Conservation (phyloP, 257 asterid genomes). For the Nicotiana otophora region DNA sequence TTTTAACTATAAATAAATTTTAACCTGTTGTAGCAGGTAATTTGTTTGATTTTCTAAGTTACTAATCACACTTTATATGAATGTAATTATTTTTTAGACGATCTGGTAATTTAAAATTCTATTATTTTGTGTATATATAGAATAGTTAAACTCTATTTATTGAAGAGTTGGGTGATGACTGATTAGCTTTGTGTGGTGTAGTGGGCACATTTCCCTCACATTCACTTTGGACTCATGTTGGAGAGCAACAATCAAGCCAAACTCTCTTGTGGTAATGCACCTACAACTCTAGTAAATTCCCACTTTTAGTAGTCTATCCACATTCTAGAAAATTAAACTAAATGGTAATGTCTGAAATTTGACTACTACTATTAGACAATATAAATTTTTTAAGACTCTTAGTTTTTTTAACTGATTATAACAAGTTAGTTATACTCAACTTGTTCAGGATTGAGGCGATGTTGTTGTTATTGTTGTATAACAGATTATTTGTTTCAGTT, state of each 20-base stretch:
- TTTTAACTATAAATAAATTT: too few relatives aligned
- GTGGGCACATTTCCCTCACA: slow-evolving; percentile 98
- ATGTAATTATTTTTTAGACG: neutral
- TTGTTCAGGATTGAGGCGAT: too few relatives aligned
- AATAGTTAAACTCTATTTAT: neutral
- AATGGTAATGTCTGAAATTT: too few relatives aligned
- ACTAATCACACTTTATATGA: too few relatives aligned
- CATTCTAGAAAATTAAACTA: neutral
- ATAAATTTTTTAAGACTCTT: too few relatives aligned
- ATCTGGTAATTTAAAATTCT: neutral
- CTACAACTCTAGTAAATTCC: neutral
- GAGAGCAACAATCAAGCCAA: slow-evolving; percentile 59
- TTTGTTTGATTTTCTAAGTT: too few relatives aligned
- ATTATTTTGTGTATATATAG: neutral
- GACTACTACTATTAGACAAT: too few relatives aligned
- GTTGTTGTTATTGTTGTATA: too few relatives aligned
- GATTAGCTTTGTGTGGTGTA: slow-evolving; percentile 15
- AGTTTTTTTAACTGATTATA: too few relatives aligned
- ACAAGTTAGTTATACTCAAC: too few relatives aligned
- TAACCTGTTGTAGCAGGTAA: too few relatives aligned
- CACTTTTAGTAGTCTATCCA: neutral
- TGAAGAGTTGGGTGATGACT: neutral
- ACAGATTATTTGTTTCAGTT: too few relatives aligned
- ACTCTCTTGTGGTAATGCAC: slow-evolving; percentile 31
- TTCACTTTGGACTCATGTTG: slow-evolving; percentile 88